Evolutionary conservation across 2,329 filamentous ascomycete species (phyloP), one percentile per base, ranked within the genome.

Genomic region (Fusarium kyushuense): DNA sequence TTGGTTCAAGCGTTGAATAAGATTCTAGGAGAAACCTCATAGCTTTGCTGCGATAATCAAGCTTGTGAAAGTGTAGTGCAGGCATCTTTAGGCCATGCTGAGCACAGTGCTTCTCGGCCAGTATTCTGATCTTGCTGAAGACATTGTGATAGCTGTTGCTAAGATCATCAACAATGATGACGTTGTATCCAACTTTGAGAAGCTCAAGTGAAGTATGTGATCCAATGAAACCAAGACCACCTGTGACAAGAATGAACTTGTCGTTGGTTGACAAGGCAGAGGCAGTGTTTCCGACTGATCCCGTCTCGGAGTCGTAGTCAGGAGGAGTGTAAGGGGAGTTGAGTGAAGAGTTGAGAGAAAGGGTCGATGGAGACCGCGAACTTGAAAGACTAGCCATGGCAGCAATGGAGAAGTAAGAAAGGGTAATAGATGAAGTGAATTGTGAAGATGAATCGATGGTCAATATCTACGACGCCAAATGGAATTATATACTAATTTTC

Each of bases 201-300:
- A 87, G 76, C 70, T 87, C 84, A 1, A 87, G 77, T 1, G 82
- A 80, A 0, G 85, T 87, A 72, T 87, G 85, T 3, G 84, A 86
- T 29, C 85, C 85, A 54, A 87, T 87, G 74, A 84, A 87, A 9
- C 84, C 84, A 16, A 85, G 79, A 12, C 84, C 84, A 21, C 84
- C 84, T 36, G 85, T 82, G 29, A 87, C 84, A 70, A 87, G 76
- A 54, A 81, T 79, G 59, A 79, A 79, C 30, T 40, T 56, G 29
- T 51, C 54, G 35, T 41, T 60, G 33, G 65, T 27, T 52, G n/a
- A n/a, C 9, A 52, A 35, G 2, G 53, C 25, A 40, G 12, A 32
- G 25, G 16, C 14, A 43, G 42, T 17, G 36, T 25, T 47, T 23
- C 41, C 5, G 14, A 29, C 5, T 10, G 52, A 23, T 10, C 14